phyloP scores from a whole-genome alignment of 805 yeast genomes.

The Saturnispora mendoncae region DNA sequence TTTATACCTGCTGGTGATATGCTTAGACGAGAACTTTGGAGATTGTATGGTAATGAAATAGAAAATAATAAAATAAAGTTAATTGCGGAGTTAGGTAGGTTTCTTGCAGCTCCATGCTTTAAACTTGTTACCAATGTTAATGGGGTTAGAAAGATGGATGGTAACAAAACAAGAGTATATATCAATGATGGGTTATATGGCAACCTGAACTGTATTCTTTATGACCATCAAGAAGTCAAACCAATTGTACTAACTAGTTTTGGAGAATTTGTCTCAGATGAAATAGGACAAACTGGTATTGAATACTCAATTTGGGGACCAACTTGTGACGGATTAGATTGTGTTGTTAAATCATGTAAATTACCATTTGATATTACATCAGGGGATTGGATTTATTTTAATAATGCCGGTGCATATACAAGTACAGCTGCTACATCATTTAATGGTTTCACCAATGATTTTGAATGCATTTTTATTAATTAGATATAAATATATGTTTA shows the following conservation, averaged over 20 bases:
- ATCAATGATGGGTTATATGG: slow-evolving; percentile 95
- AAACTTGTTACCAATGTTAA: slow-evolving; percentile 77
- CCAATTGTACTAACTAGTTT: slow-evolving; percentile 57
- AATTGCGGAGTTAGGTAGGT: slow-evolving; percentile 94
- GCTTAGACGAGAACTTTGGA: slow-evolving; percentile 46
- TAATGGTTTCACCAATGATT: slow-evolving; percentile 71
- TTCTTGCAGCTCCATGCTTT: slow-evolving; percentile 76
- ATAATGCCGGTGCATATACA: slow-evolving; percentile 85
- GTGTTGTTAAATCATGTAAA: slow-evolving; percentile 46
- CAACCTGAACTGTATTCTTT: slow-evolving; percentile 85
- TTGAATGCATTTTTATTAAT: slow-evolving; percentile 56
- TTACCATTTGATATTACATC: slow-evolving; percentile 56
- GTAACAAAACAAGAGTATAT: slow-evolving; percentile 59
- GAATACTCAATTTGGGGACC: slow-evolving; percentile 91
- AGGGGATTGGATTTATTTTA: slow-evolving; percentile 91
- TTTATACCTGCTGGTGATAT: slow-evolving; percentile 53
- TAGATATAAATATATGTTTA: too few species aligned
- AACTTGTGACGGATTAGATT: slow-evolving; percentile 94
- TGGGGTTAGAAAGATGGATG: slow-evolving; percentile 52
- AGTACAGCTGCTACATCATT: slow-evolving; percentile 85
- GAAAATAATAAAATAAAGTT: slow-evolving; percentile 32
- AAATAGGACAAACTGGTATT: slow-evolving; percentile 4
- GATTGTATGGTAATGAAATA: slow-evolving; percentile 45
- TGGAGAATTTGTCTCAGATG: not conserved
- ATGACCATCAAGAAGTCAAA: slow-evolving; percentile 78